Evolutionary conservation across 73 alveolate genomes (phyloP).

Genomic region (Tetrahymena borealis): DNA sequence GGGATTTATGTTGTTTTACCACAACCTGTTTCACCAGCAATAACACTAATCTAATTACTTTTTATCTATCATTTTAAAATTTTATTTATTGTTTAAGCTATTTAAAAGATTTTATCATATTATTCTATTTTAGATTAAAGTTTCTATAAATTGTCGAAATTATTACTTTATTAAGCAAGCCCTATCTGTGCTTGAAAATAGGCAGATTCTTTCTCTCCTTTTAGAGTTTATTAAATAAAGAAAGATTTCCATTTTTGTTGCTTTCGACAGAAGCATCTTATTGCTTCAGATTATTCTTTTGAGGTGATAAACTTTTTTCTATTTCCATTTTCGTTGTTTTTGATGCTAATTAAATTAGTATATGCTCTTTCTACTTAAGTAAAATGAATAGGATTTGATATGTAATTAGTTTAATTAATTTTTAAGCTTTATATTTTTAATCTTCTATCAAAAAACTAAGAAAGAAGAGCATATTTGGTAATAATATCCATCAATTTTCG

Average conservation of each 20-base stretch:
- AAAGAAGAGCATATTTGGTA: not conserved
- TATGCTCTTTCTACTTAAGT: too few relatives aligned
- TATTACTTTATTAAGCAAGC: not conserved
- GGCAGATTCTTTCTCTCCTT: not conserved
- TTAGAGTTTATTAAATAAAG: not conserved
- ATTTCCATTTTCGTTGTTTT: not conserved
- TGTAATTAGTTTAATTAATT: not conserved
- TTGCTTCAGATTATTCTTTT: not conserved
- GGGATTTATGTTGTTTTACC: conserved; percentile 83
- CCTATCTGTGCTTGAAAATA: not conserved
- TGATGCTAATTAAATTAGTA: too few relatives aligned
- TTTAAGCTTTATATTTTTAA: not conserved
- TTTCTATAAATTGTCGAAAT: not conserved
- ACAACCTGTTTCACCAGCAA: conserved; percentile 80
- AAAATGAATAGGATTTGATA: too few relatives aligned
- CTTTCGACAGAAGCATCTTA: not conserved
- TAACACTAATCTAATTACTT: conserved; percentile 13
- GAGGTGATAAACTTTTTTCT: not conserved
- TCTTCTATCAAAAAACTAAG: not conserved
- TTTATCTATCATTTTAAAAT: not conserved
- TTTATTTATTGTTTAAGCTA: not conserved
- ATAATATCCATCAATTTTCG: not conserved
- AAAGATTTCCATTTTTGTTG: not conserved
- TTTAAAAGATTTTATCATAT: not conserved
- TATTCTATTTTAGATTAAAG: too few relatives aligned